These are phyloP conservation scores for Citrus medica DNA, from an alignment of 345 rosid genomes.

Conservation along the genomic window DNA sequence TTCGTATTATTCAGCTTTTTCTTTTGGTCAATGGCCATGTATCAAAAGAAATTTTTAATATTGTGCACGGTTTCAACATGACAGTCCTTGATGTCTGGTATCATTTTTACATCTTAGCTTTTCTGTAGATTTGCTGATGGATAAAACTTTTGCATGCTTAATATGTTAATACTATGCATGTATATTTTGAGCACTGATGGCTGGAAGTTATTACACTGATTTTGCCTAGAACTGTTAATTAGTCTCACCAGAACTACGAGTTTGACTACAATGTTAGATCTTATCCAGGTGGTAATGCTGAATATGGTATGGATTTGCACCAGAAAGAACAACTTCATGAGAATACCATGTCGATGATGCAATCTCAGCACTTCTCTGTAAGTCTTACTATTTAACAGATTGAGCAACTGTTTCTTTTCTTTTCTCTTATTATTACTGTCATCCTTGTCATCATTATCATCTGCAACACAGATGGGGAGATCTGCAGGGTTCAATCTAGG, in stretches of 20 bases:
- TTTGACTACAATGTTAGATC: conserved; percentile 40
- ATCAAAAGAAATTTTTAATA: neutral
- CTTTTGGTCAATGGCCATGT: neutral
- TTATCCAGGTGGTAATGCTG: conserved; percentile 90
- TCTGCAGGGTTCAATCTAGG: conserved; percentile 89
- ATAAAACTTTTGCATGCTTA: neutral
- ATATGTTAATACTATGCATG: neutral
- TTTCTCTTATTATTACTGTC: neutral
- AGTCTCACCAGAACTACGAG: neutral
- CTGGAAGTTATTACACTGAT: neutral
- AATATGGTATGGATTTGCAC: conserved; percentile 86
- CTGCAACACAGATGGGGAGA: conserved; percentile 69
- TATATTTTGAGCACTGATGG: neutral
- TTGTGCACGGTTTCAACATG: neutral
- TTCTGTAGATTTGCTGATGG: neutral
- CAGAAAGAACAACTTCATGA: conserved; percentile 97
- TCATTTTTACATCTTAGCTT: neutral
- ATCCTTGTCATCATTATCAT: neutral
- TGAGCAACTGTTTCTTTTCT: conserved; percentile 5
- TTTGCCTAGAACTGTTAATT: neutral
- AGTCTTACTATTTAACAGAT: conserved; percentile 25
- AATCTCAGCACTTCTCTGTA: conserved; percentile 95
- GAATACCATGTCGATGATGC: conserved; percentile 92
- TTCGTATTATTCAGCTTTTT: neutral
- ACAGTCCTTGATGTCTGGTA: neutral